Evolutionary conservation across 2,329 filamentous ascomycete species (phyloP).

Genomic region (Trichophaea hybrida): DNA sequence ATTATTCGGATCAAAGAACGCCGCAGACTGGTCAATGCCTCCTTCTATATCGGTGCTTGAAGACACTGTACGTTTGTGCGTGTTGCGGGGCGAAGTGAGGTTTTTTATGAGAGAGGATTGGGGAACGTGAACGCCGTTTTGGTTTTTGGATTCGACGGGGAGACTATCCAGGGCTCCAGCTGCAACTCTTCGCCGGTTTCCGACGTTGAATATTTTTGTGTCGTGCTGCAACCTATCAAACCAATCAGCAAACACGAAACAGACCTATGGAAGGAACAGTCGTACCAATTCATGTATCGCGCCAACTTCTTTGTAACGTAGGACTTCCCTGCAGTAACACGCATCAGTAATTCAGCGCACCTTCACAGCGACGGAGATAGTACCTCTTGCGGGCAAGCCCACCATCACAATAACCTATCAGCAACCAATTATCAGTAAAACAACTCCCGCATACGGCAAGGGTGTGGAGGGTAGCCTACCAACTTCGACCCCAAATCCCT

Average conservation of each 20-base stretch:
- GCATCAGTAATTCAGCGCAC: background rate
- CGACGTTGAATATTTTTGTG: constrained; percentile 92
- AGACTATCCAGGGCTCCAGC: constrained; percentile 41
- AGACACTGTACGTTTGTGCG: constrained; percentile 9
- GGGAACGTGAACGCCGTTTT: background rate
- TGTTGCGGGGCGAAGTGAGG: background rate
- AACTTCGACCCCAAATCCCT: constrained; percentile 92
- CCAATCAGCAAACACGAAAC: background rate
- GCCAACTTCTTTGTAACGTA: constrained; percentile 98
- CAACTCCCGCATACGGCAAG: background rate
- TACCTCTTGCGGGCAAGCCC: constrained; percentile 68
- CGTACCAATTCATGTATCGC: constrained; percentile 73
- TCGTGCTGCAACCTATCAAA: constrained; percentile 62
- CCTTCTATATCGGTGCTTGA: constrained; percentile 21
- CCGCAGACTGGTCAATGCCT: constrained; percentile 70
- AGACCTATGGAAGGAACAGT: background rate
- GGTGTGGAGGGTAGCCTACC: constrained; percentile 29
- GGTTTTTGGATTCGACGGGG: background rate
- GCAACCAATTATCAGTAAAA: background rate
- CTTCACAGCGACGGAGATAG: background rate
- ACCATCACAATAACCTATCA: constrained; percentile 77
- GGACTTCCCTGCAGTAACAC: constrained; percentile 51
- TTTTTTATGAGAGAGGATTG: background rate
- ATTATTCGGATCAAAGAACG: constrained; percentile 88
- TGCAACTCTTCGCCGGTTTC: constrained; percentile 70